Evolutionary conservation across 2,329 filamentous ascomycete genomes (phyloP), one percentile per base, ranked within the genome.

Genomic region (Cadophora sp.): DNA sequence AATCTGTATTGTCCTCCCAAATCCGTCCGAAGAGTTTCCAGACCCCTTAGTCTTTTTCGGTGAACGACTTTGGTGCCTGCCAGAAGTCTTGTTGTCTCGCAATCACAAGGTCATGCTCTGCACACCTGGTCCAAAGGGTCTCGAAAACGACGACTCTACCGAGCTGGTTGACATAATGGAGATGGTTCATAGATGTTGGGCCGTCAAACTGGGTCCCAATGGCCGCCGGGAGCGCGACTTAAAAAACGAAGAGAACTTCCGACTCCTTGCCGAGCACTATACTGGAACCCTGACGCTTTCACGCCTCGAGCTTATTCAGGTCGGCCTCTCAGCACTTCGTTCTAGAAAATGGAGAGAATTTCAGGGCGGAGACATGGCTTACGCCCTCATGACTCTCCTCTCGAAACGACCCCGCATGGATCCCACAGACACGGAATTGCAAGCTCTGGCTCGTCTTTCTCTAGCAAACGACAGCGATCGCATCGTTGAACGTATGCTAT

Each of bases 341-440:
- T 67, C 66, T 4, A 70, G 72, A 22, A 37, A 56, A 22, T 55
- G 40, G 16, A 34, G 67, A 31, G 43, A 64, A 14, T 69, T 58
- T 26, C 26, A 55, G 22, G 31, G 26, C 12, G 77, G 74, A 9
- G 78, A 79, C 62, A 72, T 77, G 1, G 74, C 77, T 2, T 77
- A 79, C 24, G 77, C 78, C 2, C 73, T 79, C 3, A 79, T 79
- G 77, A 69, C 71, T 26, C 69, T 79, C 1, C 70, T 79, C 8
- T 70, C 73, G 24, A 71, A 77, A 55, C 53, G 76, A 46, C 73
- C 67, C 53, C 73, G 60, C 60, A 73, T 68, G 46, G 72, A 64
- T 68, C 69, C 65, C 31, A 71, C 64, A 37, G 77, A 79, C 43
- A 72, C 72, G 7, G 64, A 72, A 5, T 76, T 77, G 53, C 75